Evolutionary conservation across 1,139 yeast species (phyloP), one percentile per base, ranked within the genome.

Genomic region (Scheffersomyces parashehatae): DNA sequence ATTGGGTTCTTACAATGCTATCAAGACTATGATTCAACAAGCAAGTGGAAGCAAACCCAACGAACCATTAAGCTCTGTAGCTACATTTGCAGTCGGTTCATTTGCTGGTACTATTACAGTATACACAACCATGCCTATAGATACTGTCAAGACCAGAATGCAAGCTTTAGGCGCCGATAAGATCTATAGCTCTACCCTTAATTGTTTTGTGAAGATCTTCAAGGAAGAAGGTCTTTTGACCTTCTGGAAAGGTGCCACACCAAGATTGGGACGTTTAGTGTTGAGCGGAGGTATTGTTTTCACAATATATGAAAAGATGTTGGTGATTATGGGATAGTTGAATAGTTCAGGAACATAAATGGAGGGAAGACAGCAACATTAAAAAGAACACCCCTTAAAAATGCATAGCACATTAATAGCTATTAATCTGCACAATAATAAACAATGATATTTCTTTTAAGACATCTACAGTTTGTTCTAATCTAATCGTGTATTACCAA

Each of bases 231-330:
- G 99, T n/a, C 67, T 90, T 51, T 70, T 81, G 58, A 87, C 97
- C 4, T 89, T 90, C 70, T 93, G 99, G 99, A 88, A 88, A 68
- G 99, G 99, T 47, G 97, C 98, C 35, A 91, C 98, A 1, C 99
- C 99, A 40, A 77, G 99, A 60, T 73, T 93, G 51, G 99, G 98
- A 3, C 79, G 99, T 55, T 77, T 93, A 60, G 83, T 91, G 36
- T 76, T 93, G 59, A 86, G 96, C 68, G 98, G 98, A 45, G 98
- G 98, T 54, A 91, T 91, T 53, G 97, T 91, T 12, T 91, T 91
- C 67, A 91, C 97, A 29, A 87, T 91, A 45, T 91, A 91, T 64
- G 98, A 91, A 63, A 88, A 89, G 68, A 86, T 91, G 73, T 73
- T 91, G 66, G 80, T 77, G 26, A 51, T 87, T 12, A 61, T 88